Base-by-base conservation (phyloP, 257 asterid species). In the Paulownia fortunei region DNA sequence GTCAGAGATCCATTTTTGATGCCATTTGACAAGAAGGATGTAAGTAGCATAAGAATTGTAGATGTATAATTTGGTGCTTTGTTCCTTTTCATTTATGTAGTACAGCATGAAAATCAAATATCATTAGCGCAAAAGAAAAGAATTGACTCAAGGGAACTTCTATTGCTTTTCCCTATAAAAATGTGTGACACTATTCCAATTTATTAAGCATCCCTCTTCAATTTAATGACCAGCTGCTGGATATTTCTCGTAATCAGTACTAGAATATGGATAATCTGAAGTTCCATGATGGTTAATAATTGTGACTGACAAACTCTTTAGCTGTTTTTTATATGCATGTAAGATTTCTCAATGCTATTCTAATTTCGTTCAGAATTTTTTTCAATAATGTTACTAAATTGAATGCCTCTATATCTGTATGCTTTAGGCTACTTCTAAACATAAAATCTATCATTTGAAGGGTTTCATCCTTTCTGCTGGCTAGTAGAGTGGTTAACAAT, bases 21-120 rank as follows among this genome's bases (percentile, higher is more conserved):
- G 94, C 99, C 99, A 78, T 91, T 86, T 69, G 99, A 94, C 85
- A 94, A 89, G 88, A 94, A 89, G 79, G 97, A 94, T 80, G 99
- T 92, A 88, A 92, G 99, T 83, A 69, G 64, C 61, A 21, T 62
- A 62, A 60, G 21, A 71, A 52, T 71, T 69, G 60, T 44, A 39
- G 46, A 44, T 73, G 56, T 41, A 54, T 80, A 27, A 58, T 76
- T 70, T 58, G 63, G 66, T 24, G 64, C 76, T 59, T 16, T 71
- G 36, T 73, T 61, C 34, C 18, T 47, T 37, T 41, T 42, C 21
- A 52, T 36, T 59, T 34, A 5, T 54, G 11, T 39, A 32, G 68
- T 65, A 32, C 59, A 72, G 68, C 54, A 49, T 24, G 60, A 32
- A 74, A 68, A 65, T 59, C 19, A 32, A 60, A n/a, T 19, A 65